phyloP scores from a whole-genome alignment of 2,329 filamentous ascomycete genomes.

The Diaporthe velutina region DNA sequence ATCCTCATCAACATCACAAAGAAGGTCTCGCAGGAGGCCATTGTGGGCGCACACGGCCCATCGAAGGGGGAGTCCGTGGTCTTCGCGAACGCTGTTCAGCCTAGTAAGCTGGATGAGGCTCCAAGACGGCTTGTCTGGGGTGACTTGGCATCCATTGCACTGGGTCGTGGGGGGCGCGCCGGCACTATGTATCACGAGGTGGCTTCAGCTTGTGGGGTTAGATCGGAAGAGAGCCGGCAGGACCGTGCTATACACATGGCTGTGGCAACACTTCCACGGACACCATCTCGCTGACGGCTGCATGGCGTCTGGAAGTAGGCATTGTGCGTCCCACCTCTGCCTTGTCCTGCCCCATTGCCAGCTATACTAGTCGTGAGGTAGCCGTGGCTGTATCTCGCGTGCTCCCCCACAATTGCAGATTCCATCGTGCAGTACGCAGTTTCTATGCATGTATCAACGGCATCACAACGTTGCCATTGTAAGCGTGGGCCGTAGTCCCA shows the following conservation, averaged over 20 bases:
- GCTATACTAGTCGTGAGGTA: background rate
- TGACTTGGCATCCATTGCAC: slow-evolving; percentile 18
- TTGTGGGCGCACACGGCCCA: background rate
- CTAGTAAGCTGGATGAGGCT: background rate
- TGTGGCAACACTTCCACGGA: background rate
- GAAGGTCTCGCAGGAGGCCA: background rate
- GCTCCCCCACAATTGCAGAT: background rate
- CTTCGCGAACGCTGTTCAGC: background rate
- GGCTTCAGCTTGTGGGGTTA: background rate
- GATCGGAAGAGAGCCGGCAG: background rate
- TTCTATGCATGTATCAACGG: background rate
- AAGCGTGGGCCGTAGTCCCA: background rate
- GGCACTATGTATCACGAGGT: background rate
- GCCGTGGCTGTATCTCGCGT: background rate
- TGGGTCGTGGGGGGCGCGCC: background rate
- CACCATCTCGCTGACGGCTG: background rate
- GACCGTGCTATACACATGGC: slow-evolving; percentile 1
- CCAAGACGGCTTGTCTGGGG: background rate
- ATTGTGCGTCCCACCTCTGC: background rate
- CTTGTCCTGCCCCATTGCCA: background rate
- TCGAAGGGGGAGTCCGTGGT: background rate
- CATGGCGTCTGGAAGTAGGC: background rate
- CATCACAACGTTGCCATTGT: background rate
- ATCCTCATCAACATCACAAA: background rate
- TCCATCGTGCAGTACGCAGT: no score